These are phyloP conservation scores for Flueggea neowawraea DNA, from an alignment of 441 rosid species.

Conservation along the genomic window DNA sequence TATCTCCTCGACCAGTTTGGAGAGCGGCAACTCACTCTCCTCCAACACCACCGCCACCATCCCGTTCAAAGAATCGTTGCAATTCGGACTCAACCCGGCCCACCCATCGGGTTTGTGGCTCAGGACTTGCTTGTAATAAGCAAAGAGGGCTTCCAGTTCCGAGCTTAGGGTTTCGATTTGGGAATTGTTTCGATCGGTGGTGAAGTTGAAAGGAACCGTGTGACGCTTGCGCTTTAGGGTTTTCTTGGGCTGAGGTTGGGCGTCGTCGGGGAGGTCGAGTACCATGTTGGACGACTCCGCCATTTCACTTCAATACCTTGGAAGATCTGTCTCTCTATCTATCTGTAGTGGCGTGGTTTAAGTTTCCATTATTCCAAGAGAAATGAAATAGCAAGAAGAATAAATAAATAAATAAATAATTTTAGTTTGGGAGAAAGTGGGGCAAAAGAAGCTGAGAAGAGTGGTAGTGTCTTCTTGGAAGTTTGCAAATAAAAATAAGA, in stretches of 20 bases:
- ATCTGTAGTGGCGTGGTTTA: too few relatives aligned
- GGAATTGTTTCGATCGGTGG: conserved; percentile 33
- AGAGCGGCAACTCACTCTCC: conserved; percentile 60
- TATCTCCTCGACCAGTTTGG: conserved; percentile 56
- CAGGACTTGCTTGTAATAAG: conserved; percentile 44
- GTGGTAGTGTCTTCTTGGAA: too few relatives aligned
- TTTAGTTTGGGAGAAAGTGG: too few relatives aligned
- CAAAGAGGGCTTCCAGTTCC: conserved; percentile 51
- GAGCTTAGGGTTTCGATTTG: conserved; percentile 35
- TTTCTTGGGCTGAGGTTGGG: conserved; percentile 17
- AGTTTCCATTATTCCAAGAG: too few relatives aligned
- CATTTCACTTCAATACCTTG: too few relatives aligned
- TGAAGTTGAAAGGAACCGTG: conserved; percentile 10
- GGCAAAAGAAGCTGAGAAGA: too few relatives aligned
- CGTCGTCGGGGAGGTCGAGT: neutral
- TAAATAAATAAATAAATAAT: too few relatives aligned
- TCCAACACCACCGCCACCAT: conserved; percentile 64
- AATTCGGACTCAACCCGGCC: neutral
- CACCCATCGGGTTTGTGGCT: conserved; percentile 20
- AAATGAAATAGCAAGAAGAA: too few relatives aligned
- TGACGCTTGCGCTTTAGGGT: conserved; percentile 58
- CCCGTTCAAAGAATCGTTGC: conserved; percentile 20
- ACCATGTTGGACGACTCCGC: too few relatives aligned
- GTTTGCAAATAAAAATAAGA: too few relatives aligned
- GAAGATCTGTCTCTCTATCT: too few relatives aligned